Percentiles rank a stretch among this genome's conserved stretches.
Evolutionary conservation across 2,329 filamentous ascomycete genomes (phyloP).

Genomic region (Aspergillus glaucus): DNA sequence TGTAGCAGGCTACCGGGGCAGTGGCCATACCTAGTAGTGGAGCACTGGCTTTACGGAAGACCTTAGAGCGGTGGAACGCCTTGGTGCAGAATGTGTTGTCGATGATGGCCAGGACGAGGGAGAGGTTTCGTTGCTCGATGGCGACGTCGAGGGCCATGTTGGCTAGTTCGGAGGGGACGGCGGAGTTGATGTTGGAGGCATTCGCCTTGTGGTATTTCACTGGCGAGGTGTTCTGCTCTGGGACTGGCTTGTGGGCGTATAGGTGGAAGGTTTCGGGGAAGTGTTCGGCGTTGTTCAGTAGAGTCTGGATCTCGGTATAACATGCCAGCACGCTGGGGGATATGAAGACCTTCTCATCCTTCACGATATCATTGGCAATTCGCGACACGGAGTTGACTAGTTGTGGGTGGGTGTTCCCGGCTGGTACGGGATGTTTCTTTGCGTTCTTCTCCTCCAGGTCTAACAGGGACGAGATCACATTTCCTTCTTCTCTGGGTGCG

Average conservation of each 20-base stretch:
- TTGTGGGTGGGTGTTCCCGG: conserved; percentile 27
- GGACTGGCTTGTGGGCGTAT: conserved; percentile 76
- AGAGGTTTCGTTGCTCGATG: conserved; percentile 70
- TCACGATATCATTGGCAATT: conserved; percentile 63
- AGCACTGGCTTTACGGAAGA: conserved; percentile 37
- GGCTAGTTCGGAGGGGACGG: conserved; percentile 65
- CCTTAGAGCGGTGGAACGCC: conserved; percentile 38
- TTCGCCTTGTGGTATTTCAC: conserved; percentile 58
- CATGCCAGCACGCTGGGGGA: conserved; percentile 62
- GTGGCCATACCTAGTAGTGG: conserved; percentile 34
- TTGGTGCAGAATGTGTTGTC: conserved; percentile 49
- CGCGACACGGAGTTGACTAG: conserved; percentile 44
- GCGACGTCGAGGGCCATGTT: conserved; percentile 71
- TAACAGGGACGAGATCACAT: conserved; percentile 36
- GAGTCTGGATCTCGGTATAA: conserved; percentile 71
- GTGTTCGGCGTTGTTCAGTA: conserved; percentile 65
- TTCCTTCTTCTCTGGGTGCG: conserved; percentile 21
- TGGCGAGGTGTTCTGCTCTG: conserved; percentile 53
- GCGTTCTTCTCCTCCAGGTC: conserved; percentile 35
- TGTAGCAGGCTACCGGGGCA: conserved; percentile 48
- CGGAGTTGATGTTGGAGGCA: conserved; percentile 62
- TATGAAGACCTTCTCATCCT: conserved; percentile 72
- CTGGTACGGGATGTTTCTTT: conserved; percentile 16
- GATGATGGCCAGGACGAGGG: conserved; percentile 71
- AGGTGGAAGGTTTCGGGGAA: conserved; percentile 74